A percentile compares a stretch with the other conserved stretches of the same genome.
Evolutionary conservation across 225 moss, liverwort and hornwort genomes (phyloP).

Genomic region (Rhytidiadelphus loreus): DNA sequence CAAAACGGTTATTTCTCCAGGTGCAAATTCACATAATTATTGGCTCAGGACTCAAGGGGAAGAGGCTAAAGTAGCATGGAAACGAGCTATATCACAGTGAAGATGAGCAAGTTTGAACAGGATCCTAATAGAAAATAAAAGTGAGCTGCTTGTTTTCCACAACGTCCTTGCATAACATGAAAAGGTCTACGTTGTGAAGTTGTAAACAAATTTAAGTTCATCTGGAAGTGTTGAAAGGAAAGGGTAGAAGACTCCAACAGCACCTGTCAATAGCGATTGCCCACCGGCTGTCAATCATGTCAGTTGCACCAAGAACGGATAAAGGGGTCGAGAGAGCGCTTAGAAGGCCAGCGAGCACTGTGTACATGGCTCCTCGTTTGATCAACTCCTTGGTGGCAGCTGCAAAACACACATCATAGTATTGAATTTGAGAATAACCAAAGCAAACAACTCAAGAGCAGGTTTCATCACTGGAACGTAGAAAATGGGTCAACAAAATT

Average conservation of each 20-base stretch:
- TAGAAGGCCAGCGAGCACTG: slow-evolving; percentile 71
- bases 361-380: slow-evolving; percentile 92
- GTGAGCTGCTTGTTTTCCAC: neutral
- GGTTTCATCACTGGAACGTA: neutral
- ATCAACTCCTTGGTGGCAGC: slow-evolving; percentile 72
- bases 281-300: slow-evolving; percentile 94
- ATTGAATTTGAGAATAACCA: neutral
- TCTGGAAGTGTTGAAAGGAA: neutral
- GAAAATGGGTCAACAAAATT: neutral
- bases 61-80: neutral
- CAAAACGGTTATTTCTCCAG: neutral
- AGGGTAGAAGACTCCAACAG: neutral
- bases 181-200: neutral
- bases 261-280: slow-evolving; percentile 90
- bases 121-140: neutral
- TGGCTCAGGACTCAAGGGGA: too few species aligned
- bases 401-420: neutral
- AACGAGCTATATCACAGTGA: neutral
- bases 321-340: slow-evolving; percentile 73
- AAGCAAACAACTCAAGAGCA: neutral
- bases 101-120: neutral
- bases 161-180: neutral
- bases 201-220: neutral
- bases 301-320: slow-evolving; percentile 64
- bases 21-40: neutral